phyloP scores from a whole-genome alignment of 441 rosid genomes.

The Eruca vesicaria region DNA sequence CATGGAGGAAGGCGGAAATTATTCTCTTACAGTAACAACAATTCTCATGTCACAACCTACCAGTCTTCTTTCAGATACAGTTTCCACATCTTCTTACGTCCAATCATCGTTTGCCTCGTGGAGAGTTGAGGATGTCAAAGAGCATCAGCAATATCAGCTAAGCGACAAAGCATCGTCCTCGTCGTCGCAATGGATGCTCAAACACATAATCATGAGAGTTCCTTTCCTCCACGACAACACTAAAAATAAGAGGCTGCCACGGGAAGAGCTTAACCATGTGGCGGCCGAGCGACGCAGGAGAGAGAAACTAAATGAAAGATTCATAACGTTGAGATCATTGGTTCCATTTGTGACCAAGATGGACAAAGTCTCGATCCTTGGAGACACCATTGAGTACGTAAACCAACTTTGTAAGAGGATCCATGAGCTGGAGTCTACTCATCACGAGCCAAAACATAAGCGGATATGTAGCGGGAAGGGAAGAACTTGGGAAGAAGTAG shows the following conservation, averaged over 20 bases:
- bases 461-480: conserved; percentile 39
- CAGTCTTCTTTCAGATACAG: conserved; percentile 41
- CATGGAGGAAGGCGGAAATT: conserved; percentile 78
- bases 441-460: conserved; percentile 31
- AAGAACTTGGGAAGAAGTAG: conserved; percentile 46
- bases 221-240: conserved; percentile 63
- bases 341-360: conserved; percentile 93
- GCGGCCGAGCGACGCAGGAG: conserved; percentile 92
- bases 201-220: conserved; percentile 66
- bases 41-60: conserved; percentile 59
- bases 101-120: conserved; percentile 79
- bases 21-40: conserved; percentile 77
- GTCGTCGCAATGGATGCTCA: conserved; percentile 78
- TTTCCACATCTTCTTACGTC: conserved; percentile 32
- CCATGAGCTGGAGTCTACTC: conserved; percentile 60
- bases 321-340: conserved; percentile 66
- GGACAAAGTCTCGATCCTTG: conserved; percentile 95
- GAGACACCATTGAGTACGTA: conserved; percentile 90
- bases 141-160: conserved; percentile 13
- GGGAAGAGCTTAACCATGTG: conserved; percentile 77
- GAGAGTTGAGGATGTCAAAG: conserved; percentile 39
- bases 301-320: conserved; percentile 88
- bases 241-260: conserved; percentile 21
- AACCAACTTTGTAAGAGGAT: conserved; percentile 78
- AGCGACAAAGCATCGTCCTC: conserved; percentile 28